Evolutionary conservation across 768 basidiomycete genomes (phyloP).

Genomic region (Mycena leptocephala): DNA sequence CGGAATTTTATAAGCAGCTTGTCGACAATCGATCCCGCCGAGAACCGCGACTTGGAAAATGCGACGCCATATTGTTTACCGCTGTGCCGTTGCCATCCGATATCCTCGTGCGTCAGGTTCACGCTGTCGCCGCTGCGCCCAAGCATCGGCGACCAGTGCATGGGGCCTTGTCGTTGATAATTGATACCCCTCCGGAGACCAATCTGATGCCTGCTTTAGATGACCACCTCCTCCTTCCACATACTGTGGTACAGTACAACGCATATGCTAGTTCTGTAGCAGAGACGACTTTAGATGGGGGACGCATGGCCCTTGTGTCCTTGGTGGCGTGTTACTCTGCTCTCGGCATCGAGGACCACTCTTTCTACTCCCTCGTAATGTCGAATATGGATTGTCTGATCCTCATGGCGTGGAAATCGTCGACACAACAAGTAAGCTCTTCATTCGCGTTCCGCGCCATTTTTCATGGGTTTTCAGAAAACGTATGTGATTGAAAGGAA

Average conservation of each 20-base stretch:
- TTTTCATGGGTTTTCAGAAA: background rate
- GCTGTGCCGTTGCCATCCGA: background rate
- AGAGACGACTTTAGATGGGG: background rate
- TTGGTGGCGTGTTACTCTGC: background rate
- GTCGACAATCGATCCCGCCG: background rate
- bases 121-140: too few species aligned
- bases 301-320: background rate
- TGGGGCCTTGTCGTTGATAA: background rate
- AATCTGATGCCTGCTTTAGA: background rate
- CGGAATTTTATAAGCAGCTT: background rate
- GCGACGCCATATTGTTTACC: background rate
- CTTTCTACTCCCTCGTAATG: background rate
- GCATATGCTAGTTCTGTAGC: background rate
- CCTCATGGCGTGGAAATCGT: constrained; percentile 13
- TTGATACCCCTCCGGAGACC: too few species aligned
- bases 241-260: background rate
- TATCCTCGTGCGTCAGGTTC: background rate
- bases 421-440: background rate
- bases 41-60: background rate
- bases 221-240: background rate
- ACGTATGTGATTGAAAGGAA: constrained; percentile 1
- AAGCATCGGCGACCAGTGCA: too few species aligned
- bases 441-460: background rate
- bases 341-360: background rate
- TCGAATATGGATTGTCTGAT: constrained; percentile 7